Percentiles rank a stretch among this genome's conserved stretches.
Conservation (phyloP, 2,329 filamentous ascomycete genomes). For the Eutypella sp. region DNA sequence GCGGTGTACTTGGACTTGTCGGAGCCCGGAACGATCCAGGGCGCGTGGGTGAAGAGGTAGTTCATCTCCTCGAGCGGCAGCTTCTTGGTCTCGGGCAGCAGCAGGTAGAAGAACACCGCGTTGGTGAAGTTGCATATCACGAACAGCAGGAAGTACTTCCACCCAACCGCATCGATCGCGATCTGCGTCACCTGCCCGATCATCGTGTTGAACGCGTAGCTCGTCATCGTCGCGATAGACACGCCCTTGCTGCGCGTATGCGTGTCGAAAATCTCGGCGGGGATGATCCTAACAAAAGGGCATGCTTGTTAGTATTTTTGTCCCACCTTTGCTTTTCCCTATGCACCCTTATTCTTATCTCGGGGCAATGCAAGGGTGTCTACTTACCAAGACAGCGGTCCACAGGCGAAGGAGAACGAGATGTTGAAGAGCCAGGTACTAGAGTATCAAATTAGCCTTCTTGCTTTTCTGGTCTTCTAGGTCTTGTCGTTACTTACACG, state of each 20-base stretch:
- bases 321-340: no score
- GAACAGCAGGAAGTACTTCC: conserved; percentile 56
- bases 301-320: no score
- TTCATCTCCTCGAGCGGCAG: conserved; percentile 65
- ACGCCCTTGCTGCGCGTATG: conserved; percentile 71
- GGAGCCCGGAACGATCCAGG: conserved; percentile 56
- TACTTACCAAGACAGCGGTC: conserved; percentile 49
- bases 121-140: conserved; percentile 56
- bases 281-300: conserved; percentile 47
- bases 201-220: conserved; percentile 67
- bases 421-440: conserved; percentile 79
- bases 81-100: conserved; percentile 60
- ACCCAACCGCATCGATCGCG: conserved; percentile 51
- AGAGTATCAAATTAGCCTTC: conserved; percentile 2
- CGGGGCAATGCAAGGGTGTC: no score
- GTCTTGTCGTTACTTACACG: conserved; percentile 29
- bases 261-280: conserved; percentile 73
- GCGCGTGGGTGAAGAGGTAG: conserved; percentile 56
- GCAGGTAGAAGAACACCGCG: conserved; percentile 50
- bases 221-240: conserved; percentile 67
- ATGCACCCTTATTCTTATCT: no score
- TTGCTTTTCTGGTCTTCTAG: neutral
- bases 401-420: conserved; percentile 66
- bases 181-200: conserved; percentile 30
- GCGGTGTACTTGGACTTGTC: conserved; percentile 47